Evolutionary conservation across 1,139 yeast genomes (phyloP).

Genomic region (Sugiyamaella sp.): DNA sequence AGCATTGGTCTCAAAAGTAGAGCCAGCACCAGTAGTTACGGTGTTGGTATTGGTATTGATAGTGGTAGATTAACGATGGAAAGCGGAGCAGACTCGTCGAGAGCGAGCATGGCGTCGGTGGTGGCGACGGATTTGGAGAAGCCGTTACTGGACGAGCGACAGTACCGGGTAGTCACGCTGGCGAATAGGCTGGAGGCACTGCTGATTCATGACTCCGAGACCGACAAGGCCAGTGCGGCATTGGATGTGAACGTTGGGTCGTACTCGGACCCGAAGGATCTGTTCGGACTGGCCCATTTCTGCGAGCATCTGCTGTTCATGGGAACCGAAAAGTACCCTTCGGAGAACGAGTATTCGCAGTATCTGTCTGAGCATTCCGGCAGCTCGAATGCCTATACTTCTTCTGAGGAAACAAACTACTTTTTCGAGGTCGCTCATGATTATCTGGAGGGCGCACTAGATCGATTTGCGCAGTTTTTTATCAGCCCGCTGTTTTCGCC

Average conservation of each 20-base stretch:
- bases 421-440: constrained; percentile 82
- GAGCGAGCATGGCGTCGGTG: background rate
- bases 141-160: constrained; percentile 63
- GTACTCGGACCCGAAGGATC: constrained; percentile 69
- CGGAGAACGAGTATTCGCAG: constrained; percentile 83
- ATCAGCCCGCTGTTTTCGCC: constrained; percentile 80
- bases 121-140: constrained; percentile 32
- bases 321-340: constrained; percentile 95
- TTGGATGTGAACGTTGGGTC: constrained; percentile 91
- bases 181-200: constrained; percentile 72
- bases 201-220: constrained; percentile 76
- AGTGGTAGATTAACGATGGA: no score
- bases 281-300: constrained; percentile 93
- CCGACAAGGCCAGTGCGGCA: constrained; percentile 93
- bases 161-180: constrained; percentile 67
- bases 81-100: constrained; percentile 4
- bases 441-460: constrained; percentile 82
- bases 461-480: constrained; percentile 91
- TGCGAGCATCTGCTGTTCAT: constrained; percentile 93
- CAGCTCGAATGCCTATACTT: constrained; percentile 80
- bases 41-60: no score
- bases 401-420: constrained; percentile 87
- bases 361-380: constrained; percentile 75
- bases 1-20: no score
- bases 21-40: no score